These are phyloP conservation scores for Syncephalastrum sp. DNA, from an alignment of 371 early-diverging fungal species.

Conservation along the genomic window DNA sequence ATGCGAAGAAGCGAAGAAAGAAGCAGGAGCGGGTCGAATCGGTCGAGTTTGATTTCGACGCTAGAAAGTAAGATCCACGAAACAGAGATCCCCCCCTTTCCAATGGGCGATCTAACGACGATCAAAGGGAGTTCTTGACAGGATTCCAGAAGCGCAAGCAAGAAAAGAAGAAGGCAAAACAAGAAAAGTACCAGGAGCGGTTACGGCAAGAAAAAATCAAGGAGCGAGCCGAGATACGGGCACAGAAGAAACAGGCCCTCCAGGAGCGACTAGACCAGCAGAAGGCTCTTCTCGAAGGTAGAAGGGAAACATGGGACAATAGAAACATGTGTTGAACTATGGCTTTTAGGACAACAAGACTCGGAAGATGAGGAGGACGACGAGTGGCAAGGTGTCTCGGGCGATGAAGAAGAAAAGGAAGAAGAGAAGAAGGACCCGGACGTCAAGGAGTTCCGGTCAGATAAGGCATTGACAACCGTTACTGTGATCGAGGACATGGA, in stretches of 20 bases:
- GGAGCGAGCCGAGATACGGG: slow-evolving; percentile 49
- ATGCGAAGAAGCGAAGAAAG: slow-evolving; percentile 72
- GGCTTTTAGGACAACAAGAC: neutral
- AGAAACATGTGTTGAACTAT: too few species aligned
- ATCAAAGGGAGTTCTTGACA: slow-evolving; percentile 65
- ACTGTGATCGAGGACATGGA: slow-evolving; percentile 73
- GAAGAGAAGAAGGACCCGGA: slow-evolving; percentile 30
- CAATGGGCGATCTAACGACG: neutral
- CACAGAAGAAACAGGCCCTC: slow-evolving; percentile 42
- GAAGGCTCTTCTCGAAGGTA: slow-evolving; percentile 40
- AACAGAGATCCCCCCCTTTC: too few species aligned
- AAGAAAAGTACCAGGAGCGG: slow-evolving; percentile 50
- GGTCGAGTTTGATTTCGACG: slow-evolving; percentile 65
- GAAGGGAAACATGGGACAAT: neutral
- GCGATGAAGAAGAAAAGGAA: slow-evolving; percentile 14
- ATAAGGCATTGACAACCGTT: slow-evolving; percentile 65
- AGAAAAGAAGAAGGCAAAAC: slow-evolving; percentile 64
- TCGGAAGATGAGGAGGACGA: slow-evolving; percentile 10
- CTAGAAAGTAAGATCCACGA: slow-evolving; percentile 49
- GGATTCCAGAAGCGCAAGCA: slow-evolving; percentile 84
- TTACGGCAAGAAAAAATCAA: slow-evolving; percentile 56
- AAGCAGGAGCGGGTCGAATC: slow-evolving; percentile 59
- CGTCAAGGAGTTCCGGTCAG: slow-evolving; percentile 57
- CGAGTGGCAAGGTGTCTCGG: slow-evolving; percentile 2
- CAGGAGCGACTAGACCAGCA: slow-evolving; percentile 47